Base-by-base conservation (phyloP, 352 stramenopile species). In the Phytophthora citrophthora region DNA sequence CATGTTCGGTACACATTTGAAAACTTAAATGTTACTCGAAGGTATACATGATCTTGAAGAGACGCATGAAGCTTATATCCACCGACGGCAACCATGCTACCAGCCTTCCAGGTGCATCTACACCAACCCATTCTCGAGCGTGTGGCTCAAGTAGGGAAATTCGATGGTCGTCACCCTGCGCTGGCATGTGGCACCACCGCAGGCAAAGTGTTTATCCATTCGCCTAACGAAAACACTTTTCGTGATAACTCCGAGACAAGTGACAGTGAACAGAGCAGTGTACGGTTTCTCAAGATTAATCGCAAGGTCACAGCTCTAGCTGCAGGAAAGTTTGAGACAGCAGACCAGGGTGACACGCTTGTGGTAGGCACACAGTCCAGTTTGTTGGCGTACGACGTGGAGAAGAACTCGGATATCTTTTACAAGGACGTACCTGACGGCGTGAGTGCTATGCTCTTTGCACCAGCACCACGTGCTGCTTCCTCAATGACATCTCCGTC, bases 371-470 rank as follows among this genome's bases (percentile, higher is more conserved):
- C 90, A 15, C 74, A 96, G 54, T 90, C 85, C 36, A 98, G 89
- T 77, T 57, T 98, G 18, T 68, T 98, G 15, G 91, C 88, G 5
- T 98, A 97, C 74, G 91, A 98, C 59, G 86, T 97, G 9, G 89
- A 98, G 60, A 94, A 95, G 43, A 98, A 98, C 72, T 90, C 86
- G 45, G 93, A 98, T 49, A 91, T 96, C 16, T 98, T 98, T 73
- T 98, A 94, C 77, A 95, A 96, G 57, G 86, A 96, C 59, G 76
- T 96, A 7, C 88, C 81, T 15, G 91, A 97, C 56, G 89, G 88
- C 44, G 86, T 93, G 46, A 91, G 87, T 68, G 81, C 81, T n/a
- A 89, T 96, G 76, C 63, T 90, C 16, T 91, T 97, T 61, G 81
- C 81, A 2, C 72, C 80, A 0, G 70, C 77, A 6, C 81, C 78